phyloP scores from a whole-genome alignment of 805 yeast genomes.

The Ogataea salicorniae region DNA sequence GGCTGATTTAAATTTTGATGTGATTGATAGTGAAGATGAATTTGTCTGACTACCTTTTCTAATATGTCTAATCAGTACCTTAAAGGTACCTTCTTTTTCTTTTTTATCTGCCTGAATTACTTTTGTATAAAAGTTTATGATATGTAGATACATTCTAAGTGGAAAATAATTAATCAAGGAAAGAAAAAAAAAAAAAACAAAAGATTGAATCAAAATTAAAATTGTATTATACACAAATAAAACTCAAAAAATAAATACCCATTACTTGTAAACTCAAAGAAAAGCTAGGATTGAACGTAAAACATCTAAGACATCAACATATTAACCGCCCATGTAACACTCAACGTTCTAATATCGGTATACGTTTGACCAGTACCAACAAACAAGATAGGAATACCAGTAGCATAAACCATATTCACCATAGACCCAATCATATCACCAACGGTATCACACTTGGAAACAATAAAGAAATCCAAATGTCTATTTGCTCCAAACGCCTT shows the following conservation, averaged over 20 bases:
- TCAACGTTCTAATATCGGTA: slow-evolving; percentile 84
- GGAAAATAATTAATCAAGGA: not conserved
- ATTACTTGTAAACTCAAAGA: not conserved
- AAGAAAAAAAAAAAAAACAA: not conserved
- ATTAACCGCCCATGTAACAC: slow-evolving; percentile 89
- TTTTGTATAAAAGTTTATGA: too few relatives aligned
- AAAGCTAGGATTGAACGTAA: not conserved
- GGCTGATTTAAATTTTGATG: slow-evolving; percentile 36
- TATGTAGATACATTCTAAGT: too few relatives aligned
- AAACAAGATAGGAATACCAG: slow-evolving; percentile 90
- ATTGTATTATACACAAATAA: too few relatives aligned
- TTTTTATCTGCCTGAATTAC: too few relatives aligned
- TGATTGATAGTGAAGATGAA: slow-evolving; percentile 36
- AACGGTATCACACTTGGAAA: slow-evolving; percentile 94
- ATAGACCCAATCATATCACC: slow-evolving; percentile 95
- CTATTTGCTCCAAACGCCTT: slow-evolving; percentile 85
- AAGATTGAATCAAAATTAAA: not conserved
- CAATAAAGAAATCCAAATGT: slow-evolving; percentile 80
- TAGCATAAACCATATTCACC: slow-evolving; percentile 96
- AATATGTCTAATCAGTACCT: too few relatives aligned
- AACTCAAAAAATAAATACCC: too few relatives aligned
- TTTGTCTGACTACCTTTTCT: slow-evolving; percentile 4
- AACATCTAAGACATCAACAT: slow-evolving; percentile 57
- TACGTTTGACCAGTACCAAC: slow-evolving; percentile 97
- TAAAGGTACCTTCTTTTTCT: too few relatives aligned